Base-by-base conservation (phyloP, 2,329 filamentous ascomycete species). In the Ascocoryne sarcoides region DNA sequence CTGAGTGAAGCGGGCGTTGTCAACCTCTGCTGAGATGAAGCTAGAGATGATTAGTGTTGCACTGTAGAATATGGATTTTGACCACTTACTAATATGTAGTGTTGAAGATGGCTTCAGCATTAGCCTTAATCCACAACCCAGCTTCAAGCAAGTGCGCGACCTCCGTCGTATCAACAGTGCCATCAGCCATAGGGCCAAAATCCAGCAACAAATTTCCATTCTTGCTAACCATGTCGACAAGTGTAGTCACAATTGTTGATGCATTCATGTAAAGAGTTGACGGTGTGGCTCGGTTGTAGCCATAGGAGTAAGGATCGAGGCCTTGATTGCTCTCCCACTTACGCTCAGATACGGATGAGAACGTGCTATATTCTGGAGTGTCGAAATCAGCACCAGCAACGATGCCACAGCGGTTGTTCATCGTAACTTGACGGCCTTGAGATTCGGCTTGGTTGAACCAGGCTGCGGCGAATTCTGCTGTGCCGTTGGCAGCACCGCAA, bases 291-390 rank as follows among this genome's bases (percentile, higher is more conserved):
- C 67, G 62, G 52, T 79, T 78, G 58, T 71, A 79, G 3, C 74
- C 75, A 48, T 78, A 79, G 46, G 62, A 67, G 50, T 65, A 77
- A 0, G 75, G 74, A 48, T 79, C 75, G 70, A 79, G 73, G 28
- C 75, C 75, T 31, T 65, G 64, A 56, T 70, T 79, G 30, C 61
- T 69, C 57, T 79, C 75, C 74, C 74, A 79, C 55, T 79, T 78
- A 19, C 71, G 62, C 21, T 61, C 54, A 54, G 75, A 71, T 7
- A 69, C 65, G 3, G 66, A 63, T 2, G 62, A 58, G 52, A 70
- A 75, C 5, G 62, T 64, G 19, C 62, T 60, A 52, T 78, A 79
- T 53, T 79, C 75, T 0, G 75, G 75, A 1, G 74, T 79, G 53
- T 78, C 73, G 48, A 76, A 79, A 58, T 79, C 73, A 10, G 60